Evolutionary conservation across 208 protist species (phyloP).

Genomic region (Trypanosoma mega): DNA sequence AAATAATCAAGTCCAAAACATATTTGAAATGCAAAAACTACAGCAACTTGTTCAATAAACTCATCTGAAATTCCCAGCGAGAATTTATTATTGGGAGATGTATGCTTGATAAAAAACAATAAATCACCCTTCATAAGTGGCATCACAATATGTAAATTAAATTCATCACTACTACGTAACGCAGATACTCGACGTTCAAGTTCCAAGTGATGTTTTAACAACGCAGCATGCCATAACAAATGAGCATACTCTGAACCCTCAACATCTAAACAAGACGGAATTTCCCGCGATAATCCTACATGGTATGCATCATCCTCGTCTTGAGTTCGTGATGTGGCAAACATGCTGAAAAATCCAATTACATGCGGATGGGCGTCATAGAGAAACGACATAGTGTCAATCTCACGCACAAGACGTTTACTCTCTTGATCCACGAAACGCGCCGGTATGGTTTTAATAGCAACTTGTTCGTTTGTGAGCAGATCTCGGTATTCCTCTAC

Average conservation of each 20-base stretch:
- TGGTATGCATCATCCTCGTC: not conserved
- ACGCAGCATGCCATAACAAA: constrained; percentile 28
- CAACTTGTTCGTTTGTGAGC: constrained; percentile 70
- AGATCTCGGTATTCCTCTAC: constrained; percentile 94
- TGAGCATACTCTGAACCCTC: constrained; percentile 29
- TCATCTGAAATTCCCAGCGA: constrained; percentile 29
- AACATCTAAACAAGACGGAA: constrained; percentile 38
- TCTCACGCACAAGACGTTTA: constrained; percentile 92
- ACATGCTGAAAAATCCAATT: constrained; percentile 94
- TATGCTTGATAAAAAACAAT: constrained; percentile 63
- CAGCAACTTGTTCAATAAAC: constrained; percentile 57
- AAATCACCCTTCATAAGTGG: constrained; percentile 85
- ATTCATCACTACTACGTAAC: constrained; percentile 44
- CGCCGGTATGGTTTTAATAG: constrained; percentile 90
- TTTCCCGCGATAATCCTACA: not conserved
- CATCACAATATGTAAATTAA: constrained; percentile 90
- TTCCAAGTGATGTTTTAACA: constrained; percentile 39
- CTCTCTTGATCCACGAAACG: constrained; percentile 89
- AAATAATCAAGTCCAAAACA: constrained; percentile 89
- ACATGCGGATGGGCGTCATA: constrained; percentile 92
- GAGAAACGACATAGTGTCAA: constrained; percentile 96
- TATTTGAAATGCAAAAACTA: constrained; percentile 86
- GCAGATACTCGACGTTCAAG: constrained; percentile 28
- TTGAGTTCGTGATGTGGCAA: constrained; percentile 75
- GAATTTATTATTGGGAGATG: constrained; percentile 1